phyloP scores from a whole-genome alignment of 768 basidiomycete species.

The Albatrellus ellisii region DNA sequence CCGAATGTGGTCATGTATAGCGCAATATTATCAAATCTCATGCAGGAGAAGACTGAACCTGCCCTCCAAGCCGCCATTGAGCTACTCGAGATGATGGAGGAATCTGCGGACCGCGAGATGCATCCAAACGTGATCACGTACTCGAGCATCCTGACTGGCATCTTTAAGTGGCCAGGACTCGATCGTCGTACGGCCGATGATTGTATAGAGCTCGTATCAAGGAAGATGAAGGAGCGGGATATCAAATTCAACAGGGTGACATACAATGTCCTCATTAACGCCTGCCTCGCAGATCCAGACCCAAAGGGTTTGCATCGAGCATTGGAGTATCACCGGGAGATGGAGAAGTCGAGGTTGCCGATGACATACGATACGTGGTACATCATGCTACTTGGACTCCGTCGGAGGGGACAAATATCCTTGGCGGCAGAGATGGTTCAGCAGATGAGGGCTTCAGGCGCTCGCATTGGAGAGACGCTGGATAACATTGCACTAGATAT shows the following conservation, averaged over 20 bases:
- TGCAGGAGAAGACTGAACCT: slow-evolving; percentile 39
- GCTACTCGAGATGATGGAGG: slow-evolving; percentile 70
- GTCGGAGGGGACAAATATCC: slow-evolving; percentile 42
- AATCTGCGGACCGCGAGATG: slow-evolving; percentile 23
- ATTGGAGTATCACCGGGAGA: slow-evolving; percentile 45
- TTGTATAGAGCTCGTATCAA: slow-evolving; percentile 35
- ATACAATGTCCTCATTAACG: slow-evolving; percentile 69
- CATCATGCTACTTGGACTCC: slow-evolving; percentile 55
- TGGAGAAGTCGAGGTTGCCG: slow-evolving; percentile 34
- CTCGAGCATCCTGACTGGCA: slow-evolving; percentile 61
- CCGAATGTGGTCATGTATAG: slow-evolving; percentile 71
- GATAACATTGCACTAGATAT: slow-evolving; percentile 17
- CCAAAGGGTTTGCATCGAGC: slow-evolving; percentile 40
- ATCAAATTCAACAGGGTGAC: slow-evolving; percentile 46
- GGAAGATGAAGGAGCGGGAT: slow-evolving; percentile 42
- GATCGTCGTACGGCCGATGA: slow-evolving; percentile 30
- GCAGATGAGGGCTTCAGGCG: slow-evolving; percentile 46
- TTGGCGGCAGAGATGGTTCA: slow-evolving; percentile 45
- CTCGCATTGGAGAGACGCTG: slow-evolving; percentile 30
- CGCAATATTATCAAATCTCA: slow-evolving; percentile 65
- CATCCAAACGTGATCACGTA: slow-evolving; percentile 74
- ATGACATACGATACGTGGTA: slow-evolving; percentile 63
- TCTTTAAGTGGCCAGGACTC: slow-evolving; percentile 48
- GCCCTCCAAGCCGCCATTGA: slow-evolving; percentile 50
- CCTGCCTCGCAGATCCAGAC: slow-evolving; percentile 40